Evolutionary conservation across 768 basidiomycete species (phyloP).

Genomic region (Amyloporia xantha): DNA sequence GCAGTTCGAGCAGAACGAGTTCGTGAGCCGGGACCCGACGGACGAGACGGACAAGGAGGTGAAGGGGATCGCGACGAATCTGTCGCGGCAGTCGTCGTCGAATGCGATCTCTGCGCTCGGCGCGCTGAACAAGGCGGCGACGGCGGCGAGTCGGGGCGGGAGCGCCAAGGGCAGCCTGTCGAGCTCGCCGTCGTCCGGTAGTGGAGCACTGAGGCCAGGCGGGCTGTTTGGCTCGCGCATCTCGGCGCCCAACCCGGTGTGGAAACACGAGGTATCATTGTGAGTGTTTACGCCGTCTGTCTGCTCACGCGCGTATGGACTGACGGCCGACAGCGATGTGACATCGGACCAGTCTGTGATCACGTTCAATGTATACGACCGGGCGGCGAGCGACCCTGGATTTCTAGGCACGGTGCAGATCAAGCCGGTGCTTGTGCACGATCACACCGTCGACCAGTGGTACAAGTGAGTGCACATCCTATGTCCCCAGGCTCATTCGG

Average conservation of each 20-base stretch:
- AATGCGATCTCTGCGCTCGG: slow-evolving; percentile 62
- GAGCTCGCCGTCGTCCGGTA: slow-evolving; percentile 22
- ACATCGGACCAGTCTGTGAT: slow-evolving; percentile 81
- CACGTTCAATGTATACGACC: slow-evolving; percentile 89
- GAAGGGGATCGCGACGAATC: slow-evolving; percentile 63
- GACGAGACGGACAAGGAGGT: slow-evolving; percentile 84
- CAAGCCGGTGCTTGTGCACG: slow-evolving; percentile 85
- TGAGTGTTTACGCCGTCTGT: slow-evolving; percentile 37
- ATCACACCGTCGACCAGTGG: slow-evolving; percentile 95
- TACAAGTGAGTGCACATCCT: slow-evolving; percentile 62
- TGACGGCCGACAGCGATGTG: slow-evolving; percentile 64
- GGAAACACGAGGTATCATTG: slow-evolving; percentile 99
- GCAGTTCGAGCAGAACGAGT: slow-evolving; percentile 98
- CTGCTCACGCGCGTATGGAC: slow-evolving; percentile 1
- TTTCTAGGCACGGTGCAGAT: slow-evolving; percentile 91
- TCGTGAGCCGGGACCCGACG: slow-evolving; percentile 86
- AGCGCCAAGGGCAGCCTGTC: slow-evolving; percentile 14
- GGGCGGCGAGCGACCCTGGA: slow-evolving; percentile 69
- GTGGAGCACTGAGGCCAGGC: slow-evolving; percentile 9
- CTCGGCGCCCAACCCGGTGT: slow-evolving; percentile 85
- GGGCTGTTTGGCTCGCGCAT: slow-evolving; percentile 53
- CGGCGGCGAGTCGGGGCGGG: slow-evolving; percentile 7
- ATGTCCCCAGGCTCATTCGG: slow-evolving; percentile 1
- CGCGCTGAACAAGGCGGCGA: slow-evolving; percentile 39
- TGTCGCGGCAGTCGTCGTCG: slow-evolving; percentile 52